Evolutionary conservation across 2,329 filamentous ascomycete genomes (phyloP).

Genomic region (Ophiostoma fasciatum): DNA sequence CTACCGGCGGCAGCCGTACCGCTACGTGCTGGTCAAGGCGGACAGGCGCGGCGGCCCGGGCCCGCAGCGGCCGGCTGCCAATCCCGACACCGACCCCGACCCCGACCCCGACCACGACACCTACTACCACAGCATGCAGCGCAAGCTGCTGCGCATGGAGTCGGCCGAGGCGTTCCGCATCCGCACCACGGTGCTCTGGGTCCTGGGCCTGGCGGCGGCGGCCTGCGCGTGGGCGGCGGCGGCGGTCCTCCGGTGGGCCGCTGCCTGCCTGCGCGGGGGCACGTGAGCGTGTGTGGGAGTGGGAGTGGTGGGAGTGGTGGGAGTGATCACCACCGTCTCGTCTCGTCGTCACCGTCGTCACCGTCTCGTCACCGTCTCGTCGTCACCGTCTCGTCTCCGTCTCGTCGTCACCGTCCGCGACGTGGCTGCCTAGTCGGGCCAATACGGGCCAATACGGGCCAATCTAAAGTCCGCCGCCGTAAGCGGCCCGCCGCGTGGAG

Average conservation of each 20-base stretch:
- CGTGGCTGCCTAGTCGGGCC: too few species aligned
- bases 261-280: too few species aligned
- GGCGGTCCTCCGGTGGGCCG: conserved; percentile 12
- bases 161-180: conserved; percentile 49
- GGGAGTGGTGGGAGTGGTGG: too few species aligned
- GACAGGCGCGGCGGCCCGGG: not conserved
- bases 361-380: too few species aligned
- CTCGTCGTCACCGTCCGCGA: too few species aligned
- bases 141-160: conserved; percentile 47
- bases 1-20: conserved; percentile 25
- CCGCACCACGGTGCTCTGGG: conserved; percentile 36
- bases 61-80: too few species aligned
- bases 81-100: conserved; percentile 9
- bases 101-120: conserved; percentile 14
- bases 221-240: conserved; percentile 17
- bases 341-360: too few species aligned
- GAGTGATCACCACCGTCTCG: too few species aligned
- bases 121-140: conserved; percentile 42
- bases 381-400: too few species aligned
- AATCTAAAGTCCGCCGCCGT: too few species aligned
- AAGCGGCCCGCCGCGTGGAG: too few species aligned
- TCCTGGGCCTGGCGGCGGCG: conserved; percentile 25
- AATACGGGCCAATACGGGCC: too few species aligned
- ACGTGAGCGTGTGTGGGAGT: conserved; percentile 1
- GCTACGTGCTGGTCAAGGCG: conserved; percentile 15